Evolutionary conservation across 257 asterid genomes (phyloP).

Genomic region (Capsicum baccatum): DNA sequence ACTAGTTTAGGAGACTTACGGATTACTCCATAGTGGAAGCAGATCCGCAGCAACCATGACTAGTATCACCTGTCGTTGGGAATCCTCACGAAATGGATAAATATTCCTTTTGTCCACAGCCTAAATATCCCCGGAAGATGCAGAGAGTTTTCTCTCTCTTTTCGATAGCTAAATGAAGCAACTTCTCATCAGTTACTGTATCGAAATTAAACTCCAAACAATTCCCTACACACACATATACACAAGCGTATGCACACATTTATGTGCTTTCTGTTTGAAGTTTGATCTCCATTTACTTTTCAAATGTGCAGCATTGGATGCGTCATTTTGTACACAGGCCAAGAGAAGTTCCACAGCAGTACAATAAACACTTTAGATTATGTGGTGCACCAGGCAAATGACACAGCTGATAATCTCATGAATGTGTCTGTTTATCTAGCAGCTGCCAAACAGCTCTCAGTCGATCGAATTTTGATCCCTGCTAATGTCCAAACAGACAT

Average conservation of each 20-base stretch:
- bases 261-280: not conserved
- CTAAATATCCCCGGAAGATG: not conserved
- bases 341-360: constrained; percentile 45
- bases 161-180: not conserved
- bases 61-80: not conserved
- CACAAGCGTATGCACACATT: no score
- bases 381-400: constrained; percentile 39
- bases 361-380: constrained; percentile 36
- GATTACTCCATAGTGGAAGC: not conserved
- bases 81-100: not conserved
- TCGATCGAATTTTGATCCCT: constrained; percentile 67
- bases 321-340: constrained; percentile 34
- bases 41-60: not conserved
- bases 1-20: not conserved
- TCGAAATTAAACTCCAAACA: no score
- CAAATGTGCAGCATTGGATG: constrained; percentile 35
- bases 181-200: not conserved
- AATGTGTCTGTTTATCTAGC: constrained; percentile 34
- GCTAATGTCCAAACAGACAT: constrained; percentile 71
- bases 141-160: not conserved
- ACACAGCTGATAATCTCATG: constrained; percentile 34
- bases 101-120: not conserved
- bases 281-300: not conserved
- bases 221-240: no score
- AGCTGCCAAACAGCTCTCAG: constrained; percentile 46